Percentiles rank a stretch among this genome's conserved stretches.
Evolutionary conservation across 805 yeast species (phyloP).

Genomic region (Scheffersomyces lignosus): DNA sequence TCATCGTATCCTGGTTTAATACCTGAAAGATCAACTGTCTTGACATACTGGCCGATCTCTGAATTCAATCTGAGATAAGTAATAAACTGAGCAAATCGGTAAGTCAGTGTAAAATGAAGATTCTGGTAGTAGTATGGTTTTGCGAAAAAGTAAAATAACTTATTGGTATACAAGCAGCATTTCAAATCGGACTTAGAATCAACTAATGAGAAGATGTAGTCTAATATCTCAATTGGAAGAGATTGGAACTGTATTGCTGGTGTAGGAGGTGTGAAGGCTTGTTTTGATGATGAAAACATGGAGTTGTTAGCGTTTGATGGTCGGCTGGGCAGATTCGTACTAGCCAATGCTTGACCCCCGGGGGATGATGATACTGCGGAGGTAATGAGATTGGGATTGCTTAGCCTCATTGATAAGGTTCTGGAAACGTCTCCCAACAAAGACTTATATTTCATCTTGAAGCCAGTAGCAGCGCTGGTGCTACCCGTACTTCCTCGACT

Average conservation of each 20-base stretch:
- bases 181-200: slow-evolving; percentile 35
- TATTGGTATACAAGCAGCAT: slow-evolving; percentile 51
- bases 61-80: slow-evolving; percentile 60
- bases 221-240: slow-evolving; percentile 47
- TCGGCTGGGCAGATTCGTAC: neutral
- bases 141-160: slow-evolving; percentile 49
- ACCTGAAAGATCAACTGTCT: slow-evolving; percentile 56
- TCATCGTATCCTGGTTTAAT: slow-evolving; percentile 35
- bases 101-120: slow-evolving; percentile 66
- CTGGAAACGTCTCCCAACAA: slow-evolving; percentile 50
- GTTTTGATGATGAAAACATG: too few relatives aligned
- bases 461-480: slow-evolving; percentile 1
- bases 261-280: slow-evolving; percentile 11
- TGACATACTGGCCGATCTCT: slow-evolving; percentile 57
- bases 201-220: slow-evolving; percentile 36
- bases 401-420: slow-evolving; percentile 35
- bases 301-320: neutral
- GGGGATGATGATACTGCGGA: neutral
- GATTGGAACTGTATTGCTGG: slow-evolving; percentile 18
- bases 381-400: slow-evolving; percentile 14
- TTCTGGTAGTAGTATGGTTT: slow-evolving; percentile 54
- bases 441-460: slow-evolving; percentile 51
- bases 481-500: neutral
- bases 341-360: neutral
- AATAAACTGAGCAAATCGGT: slow-evolving; percentile 78